These are phyloP conservation scores for Fusarium kyushuense DNA, from an alignment of 2,329 filamentous ascomycete genomes.

Conservation along the genomic window DNA sequence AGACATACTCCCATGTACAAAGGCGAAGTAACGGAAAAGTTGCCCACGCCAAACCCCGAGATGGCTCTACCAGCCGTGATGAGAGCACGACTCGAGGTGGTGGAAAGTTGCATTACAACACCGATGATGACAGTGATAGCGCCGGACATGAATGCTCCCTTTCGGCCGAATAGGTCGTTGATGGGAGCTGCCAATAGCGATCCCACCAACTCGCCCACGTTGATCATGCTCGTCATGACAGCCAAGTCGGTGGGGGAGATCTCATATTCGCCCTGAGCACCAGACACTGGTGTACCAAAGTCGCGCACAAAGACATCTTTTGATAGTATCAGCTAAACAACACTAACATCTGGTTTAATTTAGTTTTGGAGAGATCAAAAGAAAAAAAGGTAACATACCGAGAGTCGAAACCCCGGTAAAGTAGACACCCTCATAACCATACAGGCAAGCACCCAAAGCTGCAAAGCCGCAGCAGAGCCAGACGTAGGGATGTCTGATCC, in stretches of 20 bases:
- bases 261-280: constrained; percentile 46
- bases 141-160: constrained; percentile 48
- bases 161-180: constrained; percentile 53
- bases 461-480: constrained; percentile 53
- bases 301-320: constrained; percentile 52
- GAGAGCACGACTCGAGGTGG: constrained; percentile 40
- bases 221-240: constrained; percentile 55
- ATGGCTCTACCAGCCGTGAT: constrained; percentile 46
- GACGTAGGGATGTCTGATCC: constrained; percentile 46
- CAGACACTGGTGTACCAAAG: constrained; percentile 47
- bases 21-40: constrained; percentile 55
- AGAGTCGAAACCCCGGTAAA: constrained; percentile 52
- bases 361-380: neutral
- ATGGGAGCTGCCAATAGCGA: constrained; percentile 53
- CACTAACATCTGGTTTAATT: neutral
- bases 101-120: constrained; percentile 43
- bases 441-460: constrained; percentile 53
- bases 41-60: constrained; percentile 49
- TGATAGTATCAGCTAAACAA: neutral
- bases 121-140: constrained; percentile 48
- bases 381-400: constrained; percentile 31
- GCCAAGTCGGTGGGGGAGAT: constrained; percentile 44
- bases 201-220: constrained; percentile 55
- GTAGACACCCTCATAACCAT: constrained; percentile 55
- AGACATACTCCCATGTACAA: constrained; percentile 52